A percentile compares a stretch with the other conserved stretches of the same genome.
Evolutionary conservation across 257 asterid genomes (phyloP).

Genomic region (Thymus quinquecostatus): DNA sequence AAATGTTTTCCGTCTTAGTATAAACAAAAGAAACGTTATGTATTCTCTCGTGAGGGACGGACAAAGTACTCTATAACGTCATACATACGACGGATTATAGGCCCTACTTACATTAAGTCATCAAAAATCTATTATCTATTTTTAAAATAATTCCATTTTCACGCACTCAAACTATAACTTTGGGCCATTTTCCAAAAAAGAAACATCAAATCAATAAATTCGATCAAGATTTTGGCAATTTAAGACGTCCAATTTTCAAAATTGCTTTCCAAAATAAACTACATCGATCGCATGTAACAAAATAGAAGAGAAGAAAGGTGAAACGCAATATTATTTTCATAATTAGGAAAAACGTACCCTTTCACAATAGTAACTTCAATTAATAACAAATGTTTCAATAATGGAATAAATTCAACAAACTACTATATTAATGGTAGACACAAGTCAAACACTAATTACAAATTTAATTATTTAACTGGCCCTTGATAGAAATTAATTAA

Average conservation of each 20-base stretch:
- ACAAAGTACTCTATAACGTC: too few relatives aligned
- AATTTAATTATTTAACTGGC: not conserved
- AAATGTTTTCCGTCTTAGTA: too few relatives aligned
- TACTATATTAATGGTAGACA: constrained; percentile 29
- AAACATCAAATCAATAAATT: not conserved
- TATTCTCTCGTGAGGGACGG: too few relatives aligned
- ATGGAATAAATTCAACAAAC: constrained; percentile 16
- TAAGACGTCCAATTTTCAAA: constrained; percentile 8
- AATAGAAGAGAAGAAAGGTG: constrained; percentile 11
- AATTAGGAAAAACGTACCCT: constrained; percentile 25
- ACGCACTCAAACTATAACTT: not conserved
- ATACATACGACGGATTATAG: too few relatives aligned
- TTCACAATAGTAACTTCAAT: not conserved
- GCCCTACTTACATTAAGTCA: too few relatives aligned
- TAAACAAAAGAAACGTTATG: too few relatives aligned
- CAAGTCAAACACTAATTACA: constrained; percentile 41
- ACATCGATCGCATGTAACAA: not conserved
- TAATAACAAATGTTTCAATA: constrained; percentile 14
- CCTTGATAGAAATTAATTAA: constrained; percentile 16
- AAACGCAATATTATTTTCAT: constrained; percentile 13
- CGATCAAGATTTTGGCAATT: constrained; percentile 10
- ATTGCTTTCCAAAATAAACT: not conserved
- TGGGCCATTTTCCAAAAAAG: not conserved
- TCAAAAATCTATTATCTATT: too few relatives aligned
- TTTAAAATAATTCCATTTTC: not conserved